Conservation (phyloP, 257 asterid species). For the Verbena officinalis region DNA sequence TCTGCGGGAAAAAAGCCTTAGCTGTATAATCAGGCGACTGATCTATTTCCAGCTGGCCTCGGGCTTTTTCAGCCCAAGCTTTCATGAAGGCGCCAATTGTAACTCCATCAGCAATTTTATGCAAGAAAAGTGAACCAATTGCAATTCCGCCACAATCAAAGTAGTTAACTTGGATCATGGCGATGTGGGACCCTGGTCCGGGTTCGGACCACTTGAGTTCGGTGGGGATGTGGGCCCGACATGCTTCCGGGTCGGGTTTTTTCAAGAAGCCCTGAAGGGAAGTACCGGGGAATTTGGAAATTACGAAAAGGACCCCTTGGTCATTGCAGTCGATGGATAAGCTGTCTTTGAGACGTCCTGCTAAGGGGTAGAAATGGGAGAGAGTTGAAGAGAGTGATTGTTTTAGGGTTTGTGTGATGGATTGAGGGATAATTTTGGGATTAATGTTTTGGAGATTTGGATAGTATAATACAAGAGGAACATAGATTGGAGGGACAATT, state of each 20-base stretch:
- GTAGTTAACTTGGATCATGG: conserved; percentile 41
- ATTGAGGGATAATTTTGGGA: conserved; percentile 7
- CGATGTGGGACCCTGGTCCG: conserved; percentile 39
- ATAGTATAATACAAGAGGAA: conserved; percentile 43
- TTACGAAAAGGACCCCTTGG: conserved; percentile 39
- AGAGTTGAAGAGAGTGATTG: conserved; percentile 44
- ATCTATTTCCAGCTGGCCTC: not conserved
- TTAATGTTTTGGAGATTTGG: conserved; percentile 28
- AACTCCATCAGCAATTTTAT: conserved; percentile 43
- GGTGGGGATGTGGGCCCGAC: conserved; percentile 42
- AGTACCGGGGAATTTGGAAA: conserved; percentile 25
- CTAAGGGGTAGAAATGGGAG: conserved; percentile 46
- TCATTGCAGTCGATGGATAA: conserved; percentile 48
- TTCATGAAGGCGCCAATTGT: conserved; percentile 41
- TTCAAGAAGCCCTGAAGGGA: conserved; percentile 30
- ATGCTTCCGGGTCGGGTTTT: conserved; percentile 35
- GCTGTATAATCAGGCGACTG: conserved; percentile 32
- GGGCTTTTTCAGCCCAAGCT: conserved; percentile 37
- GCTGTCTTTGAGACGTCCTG: conserved; percentile 43
- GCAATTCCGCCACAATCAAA: conserved; percentile 49
- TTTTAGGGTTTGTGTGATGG: conserved; percentile 29
- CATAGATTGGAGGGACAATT: conserved; percentile 46
- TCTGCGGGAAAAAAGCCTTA: conserved; percentile 38
- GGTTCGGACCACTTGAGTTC: conserved; percentile 43
- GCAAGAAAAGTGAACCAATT: conserved; percentile 39